These are phyloP conservation scores for Heterobasidion irregulare DNA, from an alignment of 1,284 basidiomycete genomes.

Conservation along the genomic window DNA sequence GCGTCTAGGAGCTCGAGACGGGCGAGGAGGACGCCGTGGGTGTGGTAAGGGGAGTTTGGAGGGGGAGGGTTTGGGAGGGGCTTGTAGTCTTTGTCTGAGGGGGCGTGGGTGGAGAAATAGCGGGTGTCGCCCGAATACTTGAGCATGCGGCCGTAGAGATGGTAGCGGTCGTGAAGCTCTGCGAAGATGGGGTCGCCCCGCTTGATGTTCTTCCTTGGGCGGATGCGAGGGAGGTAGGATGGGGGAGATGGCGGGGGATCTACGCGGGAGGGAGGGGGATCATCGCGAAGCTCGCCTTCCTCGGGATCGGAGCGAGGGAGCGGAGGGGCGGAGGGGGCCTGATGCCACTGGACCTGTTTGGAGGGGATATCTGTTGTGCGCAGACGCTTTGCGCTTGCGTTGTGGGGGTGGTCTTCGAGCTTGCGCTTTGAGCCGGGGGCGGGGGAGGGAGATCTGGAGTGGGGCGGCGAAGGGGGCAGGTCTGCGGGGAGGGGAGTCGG, in stretches of 20 bases:
- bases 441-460: conserved; percentile 55
- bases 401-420: conserved; percentile 29
- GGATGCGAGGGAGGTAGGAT: conserved; percentile 17
- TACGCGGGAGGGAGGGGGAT: conserved; percentile 9
- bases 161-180: conserved; percentile 54
- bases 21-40: conserved; percentile 59
- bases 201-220: conserved; percentile 36
- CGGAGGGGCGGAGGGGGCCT: conserved; percentile 7
- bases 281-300: conserved; percentile 28
- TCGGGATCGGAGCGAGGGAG: conserved; percentile 21
- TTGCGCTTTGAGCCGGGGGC: conserved; percentile 53
- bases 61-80: conserved; percentile 54
- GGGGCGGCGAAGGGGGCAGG: conserved; percentile 60
- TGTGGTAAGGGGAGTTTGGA: conserved; percentile 58
- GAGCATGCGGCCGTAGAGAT: conserved; percentile 52
- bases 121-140: conserved; percentile 72
- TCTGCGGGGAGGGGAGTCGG: conserved; percentile 48
- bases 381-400: conserved; percentile 47
- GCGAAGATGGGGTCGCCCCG: conserved; percentile 24
- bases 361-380: conserved; percentile 35
- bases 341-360: conserved; percentile 15
- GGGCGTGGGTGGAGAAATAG: conserved; percentile 61
- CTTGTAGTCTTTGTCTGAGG: conserved; percentile 53
- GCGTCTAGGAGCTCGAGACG: conserved; percentile 70
- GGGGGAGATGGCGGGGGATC: conserved; percentile 12